Conservation (phyloP, 495 filamentous ascomycete species). For the Pyrenula massariospora region DNA sequence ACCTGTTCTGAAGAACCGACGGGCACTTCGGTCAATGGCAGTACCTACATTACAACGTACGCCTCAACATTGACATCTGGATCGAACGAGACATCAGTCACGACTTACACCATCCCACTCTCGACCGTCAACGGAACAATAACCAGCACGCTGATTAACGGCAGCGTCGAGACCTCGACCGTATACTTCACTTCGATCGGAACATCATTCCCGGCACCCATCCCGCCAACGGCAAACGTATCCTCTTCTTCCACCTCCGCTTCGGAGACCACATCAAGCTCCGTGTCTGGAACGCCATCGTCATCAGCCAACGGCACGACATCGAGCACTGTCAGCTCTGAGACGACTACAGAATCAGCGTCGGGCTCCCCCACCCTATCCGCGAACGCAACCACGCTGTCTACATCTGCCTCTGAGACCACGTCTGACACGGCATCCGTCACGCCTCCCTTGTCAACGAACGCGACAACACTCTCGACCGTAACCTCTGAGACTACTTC, state of each 20-base stretch:
- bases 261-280: background rate
- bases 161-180: background rate
- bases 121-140: no score
- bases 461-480: background rate
- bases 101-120: no score
- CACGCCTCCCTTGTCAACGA: background rate
- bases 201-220: background rate
- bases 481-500: background rate
- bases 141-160: background rate
- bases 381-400: background rate
- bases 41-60: background rate
- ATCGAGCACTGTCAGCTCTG: background rate
- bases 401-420: background rate
- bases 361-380: background rate
- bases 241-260: background rate
- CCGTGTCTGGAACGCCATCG: background rate
- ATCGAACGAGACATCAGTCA: no score
- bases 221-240: background rate
- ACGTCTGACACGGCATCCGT: background rate
- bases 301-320: background rate
- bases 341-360: background rate
- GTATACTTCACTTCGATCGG: background rate
- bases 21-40: background rate
- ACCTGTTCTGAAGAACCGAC: background rate
- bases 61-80: no score